Conservation (phyloP, 495 filamentous ascomycete genomes). For the Clohesyomyces aquaticus region DNA sequence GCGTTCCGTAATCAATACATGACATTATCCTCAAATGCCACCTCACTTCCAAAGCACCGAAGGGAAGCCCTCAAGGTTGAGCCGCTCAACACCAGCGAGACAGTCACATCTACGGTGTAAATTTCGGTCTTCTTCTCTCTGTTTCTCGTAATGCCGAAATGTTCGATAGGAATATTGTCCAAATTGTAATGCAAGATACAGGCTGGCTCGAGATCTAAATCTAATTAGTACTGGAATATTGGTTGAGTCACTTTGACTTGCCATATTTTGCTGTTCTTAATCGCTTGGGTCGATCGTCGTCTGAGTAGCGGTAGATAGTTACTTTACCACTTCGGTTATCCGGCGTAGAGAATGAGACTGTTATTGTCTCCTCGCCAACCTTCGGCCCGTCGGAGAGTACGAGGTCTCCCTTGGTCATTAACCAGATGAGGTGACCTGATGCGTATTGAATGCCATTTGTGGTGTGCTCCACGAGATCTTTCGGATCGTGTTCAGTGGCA, state of each 20-base stretch:
- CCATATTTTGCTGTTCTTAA: background rate
- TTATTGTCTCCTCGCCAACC: background rate
- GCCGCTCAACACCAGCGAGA: background rate
- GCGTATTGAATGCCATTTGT: background rate
- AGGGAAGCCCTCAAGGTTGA: background rate
- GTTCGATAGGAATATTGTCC: background rate
- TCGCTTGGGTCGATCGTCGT: background rate
- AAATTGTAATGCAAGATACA: background rate
- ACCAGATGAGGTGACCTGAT: conserved; percentile 22
- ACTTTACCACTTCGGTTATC: background rate
- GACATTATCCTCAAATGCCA: background rate
- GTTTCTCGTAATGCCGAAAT: background rate
- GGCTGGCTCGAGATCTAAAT: background rate
- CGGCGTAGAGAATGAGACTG: background rate
- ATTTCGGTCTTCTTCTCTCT: background rate
- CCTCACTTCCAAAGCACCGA: background rate
- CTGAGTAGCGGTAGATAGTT: conserved; percentile 11
- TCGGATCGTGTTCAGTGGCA: background rate
- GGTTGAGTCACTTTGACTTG: background rate
- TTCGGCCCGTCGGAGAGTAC: conserved; percentile 1
- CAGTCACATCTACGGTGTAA: background rate
- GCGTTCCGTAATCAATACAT: background rate
- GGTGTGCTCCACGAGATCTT: conserved; percentile 8
- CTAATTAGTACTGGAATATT: background rate
- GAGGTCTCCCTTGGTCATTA: conserved; percentile 30